Base-by-base conservation (phyloP, 2,329 filamentous ascomycete genomes). In the Cephalotrichum gorgonifer region DNA sequence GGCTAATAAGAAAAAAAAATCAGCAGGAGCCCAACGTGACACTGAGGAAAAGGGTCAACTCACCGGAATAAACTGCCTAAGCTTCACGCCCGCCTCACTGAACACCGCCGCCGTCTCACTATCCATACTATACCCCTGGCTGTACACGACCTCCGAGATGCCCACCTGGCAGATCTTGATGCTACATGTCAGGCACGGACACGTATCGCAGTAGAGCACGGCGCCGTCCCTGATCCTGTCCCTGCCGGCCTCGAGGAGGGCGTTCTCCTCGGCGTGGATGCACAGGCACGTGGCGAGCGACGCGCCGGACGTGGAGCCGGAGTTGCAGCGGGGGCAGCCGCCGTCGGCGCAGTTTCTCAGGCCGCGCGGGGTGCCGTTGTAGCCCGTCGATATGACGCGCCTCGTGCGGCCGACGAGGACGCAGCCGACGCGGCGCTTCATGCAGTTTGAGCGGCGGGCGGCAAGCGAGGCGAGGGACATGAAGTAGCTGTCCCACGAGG, bases 161-260 rank as follows among this genome's bases (percentile, higher is more conserved):
- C 93, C 93, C 7, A 97, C 88, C 69, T 98, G 93, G 22, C 88
- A 87, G 60, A 98, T 97, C 72, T 98, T 98, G 71, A 98, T 95
- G 59, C 88, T 95, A 67, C 93, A 98, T 2, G 93, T 98, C 64
- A 98, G 72, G 63, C 93, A 98, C 4, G 93, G 93, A 65, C 93
- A 98, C 56, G 90, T 96, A 62, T 96, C 88, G 66, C 90, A 96
- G 68, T 96, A 98, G 25, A 98, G 71, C 45, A 88, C 86, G 33
- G 86, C 80, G 4, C 83, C 86, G 49, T 88, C 85, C 20, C 88
- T 75, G 56, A 98, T 88, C 51, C 93, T 76, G 66, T 97, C 93
- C 57, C 93, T 75, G 1, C 93, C 93, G 20, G 93, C 93, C 71
- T 98, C 93, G 9, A 98, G 74, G 51, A 98, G 74, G 1, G 93